phyloP scores from a whole-genome alignment of 371 early-diverging fungal genomes.

The Apophysomyces variabilis region DNA sequence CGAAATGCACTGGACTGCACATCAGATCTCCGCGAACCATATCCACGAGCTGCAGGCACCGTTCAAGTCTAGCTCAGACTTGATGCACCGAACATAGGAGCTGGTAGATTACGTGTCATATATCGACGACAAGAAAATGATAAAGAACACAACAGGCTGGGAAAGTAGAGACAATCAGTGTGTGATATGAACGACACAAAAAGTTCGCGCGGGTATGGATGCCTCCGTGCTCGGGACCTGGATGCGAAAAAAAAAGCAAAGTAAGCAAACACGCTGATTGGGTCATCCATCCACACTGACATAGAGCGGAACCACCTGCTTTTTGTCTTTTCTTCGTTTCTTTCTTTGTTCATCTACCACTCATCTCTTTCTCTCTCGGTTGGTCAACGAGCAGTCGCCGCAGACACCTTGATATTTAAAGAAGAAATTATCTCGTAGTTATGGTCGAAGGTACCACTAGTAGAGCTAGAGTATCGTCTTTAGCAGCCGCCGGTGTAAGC shows the following conservation, averaged over 20 bases:
- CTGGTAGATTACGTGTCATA: too few relatives aligned
- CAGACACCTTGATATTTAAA: not conserved
- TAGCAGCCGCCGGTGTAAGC: constrained; percentile 27
- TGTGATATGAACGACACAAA: not conserved
- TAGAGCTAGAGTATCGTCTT: constrained; percentile 26
- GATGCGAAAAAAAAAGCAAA: not conserved
- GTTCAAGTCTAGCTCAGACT: too few relatives aligned
- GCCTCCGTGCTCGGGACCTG: constrained; percentile 11
- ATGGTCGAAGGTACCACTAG: constrained; percentile 28
- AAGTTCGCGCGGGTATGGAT: not conserved
- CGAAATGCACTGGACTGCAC: not conserved
- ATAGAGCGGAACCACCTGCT: not conserved
- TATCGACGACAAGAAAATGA: too few relatives aligned
- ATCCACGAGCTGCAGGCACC: not conserved
- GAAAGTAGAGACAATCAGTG: not conserved
- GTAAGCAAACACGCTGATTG: constrained; percentile 2
- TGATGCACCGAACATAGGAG: too few relatives aligned
- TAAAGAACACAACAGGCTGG: too few relatives aligned
- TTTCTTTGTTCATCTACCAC: not conserved
- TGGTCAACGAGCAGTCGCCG: not conserved
- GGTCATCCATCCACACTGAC: not conserved
- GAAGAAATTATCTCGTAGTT: not conserved
- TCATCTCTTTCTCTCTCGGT: constrained; percentile 12
- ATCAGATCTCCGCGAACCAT: not conserved
- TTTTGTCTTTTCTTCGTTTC: constrained; percentile 1